These are phyloP conservation scores for Phytophthora tubulina DNA, from an alignment of 352 stramenopile genomes.

Conservation along the genomic window DNA sequence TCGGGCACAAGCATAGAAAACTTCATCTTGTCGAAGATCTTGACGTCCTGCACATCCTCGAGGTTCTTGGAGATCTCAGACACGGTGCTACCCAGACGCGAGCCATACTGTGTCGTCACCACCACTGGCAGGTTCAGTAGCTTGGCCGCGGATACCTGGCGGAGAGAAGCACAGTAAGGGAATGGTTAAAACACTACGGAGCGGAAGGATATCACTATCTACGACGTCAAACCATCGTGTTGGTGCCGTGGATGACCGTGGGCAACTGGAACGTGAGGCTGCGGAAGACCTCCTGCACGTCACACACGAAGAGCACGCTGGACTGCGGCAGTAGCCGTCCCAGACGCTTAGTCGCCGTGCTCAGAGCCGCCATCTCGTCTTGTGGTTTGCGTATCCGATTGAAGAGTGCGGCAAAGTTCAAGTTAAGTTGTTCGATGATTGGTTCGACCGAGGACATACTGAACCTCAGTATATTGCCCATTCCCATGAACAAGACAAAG, in stretches of 20 bases:
- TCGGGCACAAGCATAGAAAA: constrained; percentile 99
- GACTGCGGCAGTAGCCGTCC: constrained; percentile 72
- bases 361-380: constrained; percentile 39
- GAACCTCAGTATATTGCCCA: background rate
- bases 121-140: constrained; percentile 93
- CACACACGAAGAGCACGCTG: constrained; percentile 94
- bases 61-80: constrained; percentile 76
- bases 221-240: constrained; percentile 51
- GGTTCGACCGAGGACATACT: background rate
- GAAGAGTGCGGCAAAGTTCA: constrained; percentile 21
- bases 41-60: constrained; percentile 48
- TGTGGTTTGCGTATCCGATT: constrained; percentile 25
- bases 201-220: background rate
- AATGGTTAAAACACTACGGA: background rate
- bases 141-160: constrained; percentile 69
- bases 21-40: constrained; percentile 97
- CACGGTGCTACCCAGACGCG: constrained; percentile 94
- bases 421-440: background rate
- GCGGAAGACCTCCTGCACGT: constrained; percentile 98
- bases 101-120: constrained; percentile 97
- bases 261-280: constrained; percentile 93
- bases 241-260: constrained; percentile 89
- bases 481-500: background rate
- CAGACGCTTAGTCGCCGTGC: constrained; percentile 44
- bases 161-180: background rate